These are phyloP conservation scores for Anastatica hierochuntica DNA, from an alignment of 345 rosid species.

Conservation along the genomic window DNA sequence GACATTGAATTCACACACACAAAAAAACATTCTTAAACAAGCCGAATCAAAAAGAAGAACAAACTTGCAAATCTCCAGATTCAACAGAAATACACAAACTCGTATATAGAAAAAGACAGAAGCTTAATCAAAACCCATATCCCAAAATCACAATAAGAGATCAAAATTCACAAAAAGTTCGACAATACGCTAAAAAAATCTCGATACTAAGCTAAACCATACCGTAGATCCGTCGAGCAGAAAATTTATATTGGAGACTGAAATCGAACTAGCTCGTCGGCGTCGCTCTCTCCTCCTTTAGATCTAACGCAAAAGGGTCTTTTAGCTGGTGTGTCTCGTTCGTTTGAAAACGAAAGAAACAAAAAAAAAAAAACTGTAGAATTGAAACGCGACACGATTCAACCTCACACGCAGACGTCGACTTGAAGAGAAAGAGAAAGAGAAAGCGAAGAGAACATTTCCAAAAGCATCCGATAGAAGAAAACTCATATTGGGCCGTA, in stretches of 20 bases:
- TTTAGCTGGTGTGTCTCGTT: conserved; percentile 16
- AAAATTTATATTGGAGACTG: no score
- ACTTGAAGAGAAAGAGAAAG: neutral
- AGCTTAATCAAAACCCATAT: neutral
- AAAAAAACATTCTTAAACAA: neutral
- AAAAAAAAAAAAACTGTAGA: conserved; percentile 6
- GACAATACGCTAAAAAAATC: neutral
- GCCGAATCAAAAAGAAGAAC: neutral
- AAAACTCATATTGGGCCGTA: no score
- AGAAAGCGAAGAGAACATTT: no score
- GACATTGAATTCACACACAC: neutral
- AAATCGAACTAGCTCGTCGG: neutral
- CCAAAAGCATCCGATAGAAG: no score
- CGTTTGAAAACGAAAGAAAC: conserved; percentile 18
- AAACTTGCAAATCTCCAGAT: neutral
- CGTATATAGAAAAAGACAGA: no score
- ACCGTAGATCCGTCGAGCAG: no score
- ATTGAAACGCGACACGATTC: conserved; percentile 17
- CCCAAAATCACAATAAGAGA: neutral
- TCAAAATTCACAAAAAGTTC: neutral
- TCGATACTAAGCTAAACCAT: conserved; percentile 17
- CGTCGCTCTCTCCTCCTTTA: conserved; percentile 13
- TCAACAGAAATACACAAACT: neutral
- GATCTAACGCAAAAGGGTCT: conserved; percentile 21
- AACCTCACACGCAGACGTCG: no score